Evolutionary conservation across 2,329 filamentous ascomycete species (phyloP).

Genomic region (Xylogone sp.): DNA sequence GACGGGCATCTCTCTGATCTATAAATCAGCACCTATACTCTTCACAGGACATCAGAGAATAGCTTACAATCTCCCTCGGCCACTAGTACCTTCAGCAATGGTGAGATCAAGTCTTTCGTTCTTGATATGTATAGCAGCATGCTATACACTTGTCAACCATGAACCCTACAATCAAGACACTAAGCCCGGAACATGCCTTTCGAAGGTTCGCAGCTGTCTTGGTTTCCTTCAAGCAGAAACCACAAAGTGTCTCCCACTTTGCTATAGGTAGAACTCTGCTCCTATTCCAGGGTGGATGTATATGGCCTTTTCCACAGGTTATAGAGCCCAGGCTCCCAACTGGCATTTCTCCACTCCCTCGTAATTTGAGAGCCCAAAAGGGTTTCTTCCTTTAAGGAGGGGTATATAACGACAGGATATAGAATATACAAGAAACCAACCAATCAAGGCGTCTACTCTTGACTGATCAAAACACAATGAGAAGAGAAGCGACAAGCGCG

Average conservation of each 20-base stretch:
- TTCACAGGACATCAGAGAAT: too few relatives aligned
- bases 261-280: conserved; percentile 21
- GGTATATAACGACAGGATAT: too few relatives aligned
- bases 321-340: neutral
- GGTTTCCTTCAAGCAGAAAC: conserved; percentile 26
- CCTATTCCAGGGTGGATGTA: conserved; percentile 24
- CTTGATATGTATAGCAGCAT: conserved; percentile 27
- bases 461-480: too few relatives aligned
- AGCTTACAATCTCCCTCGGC: conserved; percentile 22
- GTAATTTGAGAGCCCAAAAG: neutral
- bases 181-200: conserved; percentile 14
- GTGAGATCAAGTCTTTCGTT: conserved; percentile 22
- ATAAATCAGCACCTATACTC: neutral
- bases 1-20: neutral
- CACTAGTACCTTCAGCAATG: conserved; percentile 24
- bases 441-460: neutral
- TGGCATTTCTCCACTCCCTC: neutral
- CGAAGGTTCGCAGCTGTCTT: conserved; percentile 25
- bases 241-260: conserved; percentile 25
- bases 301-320: conserved; percentile 23
- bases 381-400: too few relatives aligned
- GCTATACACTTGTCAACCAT: conserved; percentile 14
- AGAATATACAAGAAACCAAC: neutral
- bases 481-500: too few relatives aligned
- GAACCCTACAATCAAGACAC: neutral